Evolutionary conservation across 2,329 filamentous ascomycete species (phyloP).

Genomic region (Didymella lethalis): DNA sequence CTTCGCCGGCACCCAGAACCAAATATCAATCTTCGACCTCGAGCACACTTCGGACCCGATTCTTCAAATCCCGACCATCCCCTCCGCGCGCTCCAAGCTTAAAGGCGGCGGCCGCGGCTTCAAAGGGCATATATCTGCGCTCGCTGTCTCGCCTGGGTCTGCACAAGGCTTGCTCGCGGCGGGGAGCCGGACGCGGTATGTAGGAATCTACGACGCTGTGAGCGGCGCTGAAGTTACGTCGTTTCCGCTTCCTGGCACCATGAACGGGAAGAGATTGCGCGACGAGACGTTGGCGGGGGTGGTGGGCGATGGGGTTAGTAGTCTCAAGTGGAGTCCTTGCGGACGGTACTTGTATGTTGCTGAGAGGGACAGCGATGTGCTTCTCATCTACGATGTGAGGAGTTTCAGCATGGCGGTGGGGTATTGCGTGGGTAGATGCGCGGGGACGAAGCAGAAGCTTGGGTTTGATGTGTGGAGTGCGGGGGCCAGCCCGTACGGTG

Average conservation of each 20-base stretch:
- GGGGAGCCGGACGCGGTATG: conserved; percentile 63
- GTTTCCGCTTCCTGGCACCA: conserved; percentile 54
- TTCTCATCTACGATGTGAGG: conserved; percentile 67
- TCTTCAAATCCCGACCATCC: conserved; percentile 55
- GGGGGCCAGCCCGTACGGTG: conserved; percentile 34
- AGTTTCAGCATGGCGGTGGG: conserved; percentile 61
- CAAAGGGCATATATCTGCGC: conserved; percentile 63
- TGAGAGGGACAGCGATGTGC: conserved; percentile 63
- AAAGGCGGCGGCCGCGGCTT: conserved; percentile 59
- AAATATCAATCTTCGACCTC: conserved; percentile 65
- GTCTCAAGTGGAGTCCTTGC: conserved; percentile 65
- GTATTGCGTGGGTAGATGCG: conserved; percentile 55
- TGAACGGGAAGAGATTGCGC: conserved; percentile 18
- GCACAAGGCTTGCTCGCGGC: conserved; percentile 61
- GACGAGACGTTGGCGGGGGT: conserved; percentile 12
- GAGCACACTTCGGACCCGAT: conserved; percentile 57
- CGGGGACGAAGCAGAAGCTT: conserved; percentile 63
- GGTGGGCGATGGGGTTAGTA: conserved; percentile 62
- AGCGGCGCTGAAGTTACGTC: conserved; percentile 59
- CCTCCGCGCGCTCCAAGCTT: conserved; percentile 53
- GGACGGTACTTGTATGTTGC: conserved; percentile 66
- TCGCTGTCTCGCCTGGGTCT: conserved; percentile 54
- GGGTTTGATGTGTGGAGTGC: conserved; percentile 60
- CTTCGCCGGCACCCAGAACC: conserved; percentile 63
- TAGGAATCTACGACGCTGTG: conserved; percentile 65